Evolutionary conservation across 352 stramenopile genomes (phyloP).

Genomic region (Globisporangium nagaii): DNA sequence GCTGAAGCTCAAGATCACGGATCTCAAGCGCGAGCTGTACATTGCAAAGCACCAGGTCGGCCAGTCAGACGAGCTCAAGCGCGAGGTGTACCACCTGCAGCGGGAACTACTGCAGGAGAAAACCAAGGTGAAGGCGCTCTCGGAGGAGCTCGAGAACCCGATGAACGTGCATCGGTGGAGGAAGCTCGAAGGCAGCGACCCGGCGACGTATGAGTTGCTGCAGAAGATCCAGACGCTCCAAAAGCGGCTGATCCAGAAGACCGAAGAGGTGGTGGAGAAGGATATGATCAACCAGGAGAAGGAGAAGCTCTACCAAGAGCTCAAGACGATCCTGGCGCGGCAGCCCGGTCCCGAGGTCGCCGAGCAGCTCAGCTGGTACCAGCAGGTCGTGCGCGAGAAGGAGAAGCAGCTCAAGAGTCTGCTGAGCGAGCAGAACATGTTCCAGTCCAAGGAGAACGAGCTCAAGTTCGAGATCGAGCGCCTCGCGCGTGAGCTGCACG

Average conservation of each 20-base stretch:
- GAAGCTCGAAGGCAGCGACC: conserved; percentile 96
- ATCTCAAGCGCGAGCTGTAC: conserved; percentile 90
- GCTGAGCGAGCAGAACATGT: conserved; percentile 97
- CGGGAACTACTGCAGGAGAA: conserved; percentile 93
- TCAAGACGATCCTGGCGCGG: conserved; percentile 90
- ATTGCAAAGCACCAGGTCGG: conserved; percentile 88
- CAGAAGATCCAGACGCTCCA: conserved; percentile 97
- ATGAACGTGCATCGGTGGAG: conserved; percentile 98
- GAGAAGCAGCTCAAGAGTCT: conserved; percentile 96
- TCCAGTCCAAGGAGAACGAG: conserved; percentile 90
- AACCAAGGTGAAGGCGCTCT: conserved; percentile 95
- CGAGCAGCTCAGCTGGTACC: conserved; percentile 93
- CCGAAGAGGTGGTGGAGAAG: conserved; percentile 93
- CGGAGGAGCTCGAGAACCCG: conserved; percentile 94
- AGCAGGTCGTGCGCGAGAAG: conserved; percentile 95
- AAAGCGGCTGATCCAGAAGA: conserved; percentile 93
- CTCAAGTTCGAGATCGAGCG: conserved; percentile 95
- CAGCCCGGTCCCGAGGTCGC: conserved; percentile 93
- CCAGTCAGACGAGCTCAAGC: conserved; percentile 84
- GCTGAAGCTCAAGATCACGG: conserved; percentile 93
- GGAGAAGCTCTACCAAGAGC: conserved; percentile 92
- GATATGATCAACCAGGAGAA: conserved; percentile 95
- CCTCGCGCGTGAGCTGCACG: conserved; percentile 87
- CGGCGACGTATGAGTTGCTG: conserved; percentile 93
- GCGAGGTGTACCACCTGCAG: conserved; percentile 87